These are phyloP conservation scores for Pelargonium myrrhifolium DNA, from an alignment of 441 rosid species.

Conservation along the genomic window DNA sequence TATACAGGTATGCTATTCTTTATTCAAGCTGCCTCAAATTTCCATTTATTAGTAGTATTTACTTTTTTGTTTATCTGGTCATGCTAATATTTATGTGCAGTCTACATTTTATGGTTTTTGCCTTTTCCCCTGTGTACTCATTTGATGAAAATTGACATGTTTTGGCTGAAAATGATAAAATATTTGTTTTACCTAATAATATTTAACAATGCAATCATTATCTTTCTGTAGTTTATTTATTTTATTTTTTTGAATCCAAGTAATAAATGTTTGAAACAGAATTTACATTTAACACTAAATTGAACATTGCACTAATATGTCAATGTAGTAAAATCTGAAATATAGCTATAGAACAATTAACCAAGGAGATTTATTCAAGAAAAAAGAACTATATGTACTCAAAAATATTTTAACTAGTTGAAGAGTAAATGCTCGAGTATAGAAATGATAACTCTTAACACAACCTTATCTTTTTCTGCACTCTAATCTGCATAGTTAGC, in stretches of 20 bases:
- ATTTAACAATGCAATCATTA: background rate
- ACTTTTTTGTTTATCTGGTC: background rate
- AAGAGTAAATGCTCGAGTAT: too few species aligned
- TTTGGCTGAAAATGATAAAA: background rate
- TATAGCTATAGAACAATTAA: too few species aligned
- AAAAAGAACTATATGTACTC: too few species aligned
- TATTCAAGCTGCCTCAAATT: background rate
- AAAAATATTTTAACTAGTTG: too few species aligned
- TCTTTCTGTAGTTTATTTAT: background rate
- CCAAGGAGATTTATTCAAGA: too few species aligned
- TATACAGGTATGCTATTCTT: slow-evolving; percentile 47
- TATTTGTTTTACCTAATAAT: background rate
- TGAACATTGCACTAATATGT: too few species aligned
- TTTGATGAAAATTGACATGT: background rate
- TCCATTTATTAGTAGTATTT: background rate
- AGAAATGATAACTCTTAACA: too few species aligned
- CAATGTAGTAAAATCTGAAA: too few species aligned
- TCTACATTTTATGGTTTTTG: background rate
- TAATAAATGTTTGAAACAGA: background rate
- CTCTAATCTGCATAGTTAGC: too few species aligned
- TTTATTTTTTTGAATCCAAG: background rate
- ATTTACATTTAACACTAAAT: too few species aligned
- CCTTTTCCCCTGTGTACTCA: background rate
- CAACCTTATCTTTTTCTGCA: too few species aligned
- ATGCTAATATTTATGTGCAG: background rate